Base-by-base conservation (phyloP, 305 asterid species). In the Lippia alba region DNA sequence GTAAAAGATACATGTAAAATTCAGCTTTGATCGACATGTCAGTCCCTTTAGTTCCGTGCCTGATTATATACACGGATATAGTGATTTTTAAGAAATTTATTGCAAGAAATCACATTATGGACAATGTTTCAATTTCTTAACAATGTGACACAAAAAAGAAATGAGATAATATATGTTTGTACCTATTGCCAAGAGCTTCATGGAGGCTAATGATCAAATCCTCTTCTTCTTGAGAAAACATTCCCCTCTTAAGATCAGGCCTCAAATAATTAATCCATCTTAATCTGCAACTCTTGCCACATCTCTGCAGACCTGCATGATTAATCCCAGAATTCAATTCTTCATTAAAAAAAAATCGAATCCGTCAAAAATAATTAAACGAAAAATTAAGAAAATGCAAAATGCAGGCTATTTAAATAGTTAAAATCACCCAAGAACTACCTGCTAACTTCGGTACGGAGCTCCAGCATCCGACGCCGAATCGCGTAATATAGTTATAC, bases 401-500 rank as follows among this genome's bases (percentile, higher is more conserved):
- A 44, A 30, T 3, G 24, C 24, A 17, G n/a, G 24, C 24, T 12
- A 8, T 44, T 16, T 8, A 57, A 32, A 58, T 15, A 7, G 58
- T 3, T 24, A 24, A 24, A 24, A 24, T 24, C 30, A 24, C 18
- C 60, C 34, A 0, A 51, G 64, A 55, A 11, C 12, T 12, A 70
- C 97, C 97, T 65, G 97, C 96, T 54, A 87, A 73, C 75, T 89
- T 89, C 51, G 97, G 96, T 20, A 89, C 97, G 16, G 96, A 87
- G 72, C 97, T 91, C 97, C 97, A 89, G 76, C 96, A 85, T 11
- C 97, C 96, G 54, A 90, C 90, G 1, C 96, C 97, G 67, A 85
- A 90, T 74, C 85, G 70, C 2, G 89, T 86, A 5, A 90, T 90
- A 73, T 85, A 84, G 71, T 82, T 85, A 56, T 61, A 75, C n/a